Evolutionary conservation across 139 green algal species (phyloP), one percentile per base, ranked within the genome.

Genomic region (Micractinium sp.): DNA sequence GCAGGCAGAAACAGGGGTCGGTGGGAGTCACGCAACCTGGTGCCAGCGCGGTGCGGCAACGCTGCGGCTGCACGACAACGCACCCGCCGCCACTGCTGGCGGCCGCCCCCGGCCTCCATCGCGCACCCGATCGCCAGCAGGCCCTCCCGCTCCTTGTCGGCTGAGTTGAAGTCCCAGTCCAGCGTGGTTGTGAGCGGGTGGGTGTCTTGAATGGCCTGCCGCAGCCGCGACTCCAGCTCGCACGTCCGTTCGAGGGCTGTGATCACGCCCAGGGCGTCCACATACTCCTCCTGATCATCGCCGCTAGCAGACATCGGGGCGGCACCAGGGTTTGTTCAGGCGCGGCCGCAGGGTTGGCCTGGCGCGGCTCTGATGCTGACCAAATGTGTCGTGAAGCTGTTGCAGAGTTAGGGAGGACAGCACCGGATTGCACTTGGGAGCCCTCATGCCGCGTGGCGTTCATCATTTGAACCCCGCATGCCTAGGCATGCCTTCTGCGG

Each of bases 191-290:
- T 94, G 35, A 95, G 83, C 19, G 87, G 90, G 77, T 95, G 90
- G 4, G 88, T 95, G 63, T 92, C 86, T 86, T 95, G 93, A 47
- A 95, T 93, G 23, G 93, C 92, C 79, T 95, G 92, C 47, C 93
- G 88, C 36, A 95, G 79, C 36, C 81, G 82, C 53, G 89, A 82
- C 87, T 95, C 93, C 67, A 95, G 81, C 36, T 88, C 85, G 86
- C 90, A 93, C 2, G 89, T 92, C 4, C 76, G 39, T n/a, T 92
- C 92, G 73, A 95, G 75, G 15, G 93, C 93, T 12, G 82, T 81
- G 23, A 91, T 89, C 23, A 95, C 93, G 1, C 93, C 93, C 56
- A 87, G 38, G 31, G 84, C 86, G 41, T 90, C 87, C 27, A 81
- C 82, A 47, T 92, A 85, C 38, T 90, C 90, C 38, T 89, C 86